These are phyloP conservation scores for Nakataea oryzae DNA, from an alignment of 2,329 filamentous ascomycete species.

Conservation along the genomic window DNA sequence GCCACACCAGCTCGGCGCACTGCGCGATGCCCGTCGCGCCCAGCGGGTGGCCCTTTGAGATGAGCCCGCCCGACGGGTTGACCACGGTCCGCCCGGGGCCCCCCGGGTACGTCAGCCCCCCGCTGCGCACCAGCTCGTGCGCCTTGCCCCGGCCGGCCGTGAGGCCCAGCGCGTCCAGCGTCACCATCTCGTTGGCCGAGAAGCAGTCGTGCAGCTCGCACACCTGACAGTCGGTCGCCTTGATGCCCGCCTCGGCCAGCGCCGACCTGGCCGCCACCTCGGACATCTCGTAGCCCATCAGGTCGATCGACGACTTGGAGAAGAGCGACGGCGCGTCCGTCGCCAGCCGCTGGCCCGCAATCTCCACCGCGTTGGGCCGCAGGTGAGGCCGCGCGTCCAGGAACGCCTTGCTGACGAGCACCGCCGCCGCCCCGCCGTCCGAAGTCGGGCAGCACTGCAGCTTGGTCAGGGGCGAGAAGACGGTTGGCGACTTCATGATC, in stretches of 20 bases:
- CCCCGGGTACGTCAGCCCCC: constrained; percentile 87
- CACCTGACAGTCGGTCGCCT: constrained; percentile 63
- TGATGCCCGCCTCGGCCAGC: constrained; percentile 61
- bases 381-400: constrained; percentile 77
- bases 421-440: constrained; percentile 79
- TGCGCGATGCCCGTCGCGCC: constrained; percentile 92
- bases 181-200: constrained; percentile 87
- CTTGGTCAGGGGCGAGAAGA: constrained; percentile 84
- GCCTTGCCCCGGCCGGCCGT: constrained; percentile 64
- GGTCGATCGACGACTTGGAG: constrained; percentile 70
- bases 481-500: constrained; percentile 63
- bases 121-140: constrained; percentile 77
- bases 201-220: constrained; percentile 97
- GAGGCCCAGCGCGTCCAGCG: constrained; percentile 77
- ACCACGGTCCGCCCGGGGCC: constrained; percentile 51
- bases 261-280: constrained; percentile 59
- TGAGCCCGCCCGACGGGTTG: constrained; percentile 89
- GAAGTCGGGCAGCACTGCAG: constrained; percentile 98
- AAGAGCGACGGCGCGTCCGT: constrained; percentile 77
- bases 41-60: constrained; percentile 91
- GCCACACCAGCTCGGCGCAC: constrained; percentile 92
- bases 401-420: constrained; percentile 83
- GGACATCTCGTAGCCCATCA: constrained; percentile 84
- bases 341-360: constrained; percentile 80
- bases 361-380: constrained; percentile 70